Evolutionary conservation across 2,329 filamentous ascomycete species (phyloP), one percentile per base, ranked within the genome.

Genomic region (Graphilbum fragrans): DNA sequence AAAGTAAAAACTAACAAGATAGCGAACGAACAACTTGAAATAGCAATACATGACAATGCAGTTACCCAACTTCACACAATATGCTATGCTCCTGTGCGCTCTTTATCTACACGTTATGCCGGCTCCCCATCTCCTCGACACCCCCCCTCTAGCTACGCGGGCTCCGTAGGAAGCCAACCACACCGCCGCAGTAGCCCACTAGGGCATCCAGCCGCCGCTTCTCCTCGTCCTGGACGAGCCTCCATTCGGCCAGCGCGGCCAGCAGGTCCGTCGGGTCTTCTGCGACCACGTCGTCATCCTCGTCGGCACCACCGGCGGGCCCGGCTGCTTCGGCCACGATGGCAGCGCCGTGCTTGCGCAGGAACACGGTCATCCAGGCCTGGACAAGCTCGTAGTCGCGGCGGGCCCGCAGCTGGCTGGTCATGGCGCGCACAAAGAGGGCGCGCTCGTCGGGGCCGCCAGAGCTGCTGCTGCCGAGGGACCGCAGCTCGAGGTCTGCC

Each of bases 341-440:
- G 7, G 37, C 35, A n/a, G 40, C 17, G 22, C 45, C 44, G 59
- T 96, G 90, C 33, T 94, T 65, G 37, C 80, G 75, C 45, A 98
- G 58, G 54, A 96, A 94, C 1, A 96, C 90, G 2, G 82, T 80
- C 87, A 98, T 96, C 90, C 92, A 98, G 0, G 87, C 86, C 60
- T 96, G 88, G 16, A 86, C 83, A 32, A 98, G 70, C 62, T 98
- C 92, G 59, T 94, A 98, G 59, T 96, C 92, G 37, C 74, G 75
- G 48, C 80, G 77, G 39, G 75, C 67, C 35, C 66, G 62, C 40
- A 96, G 65, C 12, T 82, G 71, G 41, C 66, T 69, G 0, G 85
- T 93, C 42, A 98, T 62, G 2, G 87, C 87, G n/a, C 66, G 61
- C 39, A 96, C 79, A 55, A 98, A 98, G 41, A 78, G 70, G 1